Evolutionary conservation across 345 rosid species (phyloP).

Genomic region (Eucalyptus shirleyi): DNA sequence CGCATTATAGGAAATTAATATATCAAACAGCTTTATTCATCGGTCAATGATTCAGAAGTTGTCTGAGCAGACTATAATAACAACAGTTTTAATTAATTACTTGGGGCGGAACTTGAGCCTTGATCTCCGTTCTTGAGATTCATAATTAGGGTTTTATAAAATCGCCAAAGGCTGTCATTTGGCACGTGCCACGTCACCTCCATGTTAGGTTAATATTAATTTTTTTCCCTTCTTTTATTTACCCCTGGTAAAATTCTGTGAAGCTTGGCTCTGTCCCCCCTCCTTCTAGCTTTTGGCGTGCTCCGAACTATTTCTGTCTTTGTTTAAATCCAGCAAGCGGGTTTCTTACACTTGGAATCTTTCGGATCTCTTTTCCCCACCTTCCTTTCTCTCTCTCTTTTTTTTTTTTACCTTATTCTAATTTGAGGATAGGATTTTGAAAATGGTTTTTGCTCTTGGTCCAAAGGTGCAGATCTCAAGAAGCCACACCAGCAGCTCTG

Average conservation of each 20-base stretch:
- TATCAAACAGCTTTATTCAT: neutral
- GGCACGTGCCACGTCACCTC: neutral
- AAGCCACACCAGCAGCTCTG: neutral
- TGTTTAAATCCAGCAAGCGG: neutral
- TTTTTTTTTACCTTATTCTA: neutral
- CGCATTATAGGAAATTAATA: neutral
- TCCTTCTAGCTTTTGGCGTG: neutral
- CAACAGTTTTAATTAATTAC: neutral
- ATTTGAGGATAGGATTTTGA: neutral
- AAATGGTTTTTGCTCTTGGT: neutral
- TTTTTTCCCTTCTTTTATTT: neutral
- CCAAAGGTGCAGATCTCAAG: neutral
- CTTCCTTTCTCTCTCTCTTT: neutral
- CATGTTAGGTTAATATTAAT: neutral
- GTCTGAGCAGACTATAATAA: neutral
- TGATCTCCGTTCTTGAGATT: neutral
- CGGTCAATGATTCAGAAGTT: neutral
- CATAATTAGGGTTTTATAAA: neutral
- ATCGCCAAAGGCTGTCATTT: neutral
- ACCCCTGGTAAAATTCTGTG: neutral
- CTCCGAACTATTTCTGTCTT: neutral
- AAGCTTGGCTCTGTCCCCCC: neutral
- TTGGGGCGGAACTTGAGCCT: neutral
- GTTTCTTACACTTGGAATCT: neutral
- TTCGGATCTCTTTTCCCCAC: neutral